phyloP scores from a whole-genome alignment of 352 stramenopile genomes.

The Salisapilia sapeloensis region DNA sequence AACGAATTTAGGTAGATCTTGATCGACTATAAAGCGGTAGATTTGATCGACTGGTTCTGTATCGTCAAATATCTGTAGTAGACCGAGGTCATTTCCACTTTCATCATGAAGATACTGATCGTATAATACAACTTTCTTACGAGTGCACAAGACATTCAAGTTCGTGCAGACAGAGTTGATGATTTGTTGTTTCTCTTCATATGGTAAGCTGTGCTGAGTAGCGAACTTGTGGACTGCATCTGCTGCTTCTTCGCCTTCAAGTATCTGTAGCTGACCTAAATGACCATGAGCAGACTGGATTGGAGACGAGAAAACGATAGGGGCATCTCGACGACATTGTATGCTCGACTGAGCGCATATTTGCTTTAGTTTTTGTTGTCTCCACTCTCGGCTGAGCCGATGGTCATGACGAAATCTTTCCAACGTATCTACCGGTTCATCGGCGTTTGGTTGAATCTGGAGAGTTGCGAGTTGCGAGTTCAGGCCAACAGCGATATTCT shows the following conservation, averaged over 20 bases:
- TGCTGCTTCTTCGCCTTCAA: conserved; percentile 29
- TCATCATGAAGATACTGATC: conserved; percentile 19
- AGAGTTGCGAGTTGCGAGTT: no score
- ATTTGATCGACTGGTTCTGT: conserved; percentile 47
- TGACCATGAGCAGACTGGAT: conserved; percentile 12
- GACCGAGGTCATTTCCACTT: conserved; percentile 10
- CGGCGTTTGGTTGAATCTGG: no score
- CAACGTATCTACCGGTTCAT: conserved; percentile 36
- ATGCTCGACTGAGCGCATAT: conserved; percentile 15
- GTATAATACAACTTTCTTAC: conserved; percentile 19
- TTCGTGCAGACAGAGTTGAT: conserved; percentile 23
- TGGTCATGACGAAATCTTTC: conserved; percentile 24
- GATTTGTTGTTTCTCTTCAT: conserved; percentile 9
- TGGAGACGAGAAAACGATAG: conserved; percentile 19
- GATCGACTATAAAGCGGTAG: conserved; percentile 44
- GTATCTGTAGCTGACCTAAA: conserved; percentile 23
- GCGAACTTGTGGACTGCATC: conserved; percentile 30
- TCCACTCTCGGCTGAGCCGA: conserved; percentile 13
- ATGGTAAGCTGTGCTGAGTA: conserved; percentile 9
- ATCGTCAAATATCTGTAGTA: conserved; percentile 50
- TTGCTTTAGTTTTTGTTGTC: conserved; percentile 16
- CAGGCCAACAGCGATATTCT: no score
- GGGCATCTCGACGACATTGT: conserved; percentile 15
- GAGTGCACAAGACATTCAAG: conserved; percentile 16
- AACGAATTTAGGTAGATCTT: conserved; percentile 11